Evolutionary conservation across 768 basidiomycete genomes (phyloP), one percentile per base, ranked within the genome.

Genomic region (Hygrocybe punicea): DNA sequence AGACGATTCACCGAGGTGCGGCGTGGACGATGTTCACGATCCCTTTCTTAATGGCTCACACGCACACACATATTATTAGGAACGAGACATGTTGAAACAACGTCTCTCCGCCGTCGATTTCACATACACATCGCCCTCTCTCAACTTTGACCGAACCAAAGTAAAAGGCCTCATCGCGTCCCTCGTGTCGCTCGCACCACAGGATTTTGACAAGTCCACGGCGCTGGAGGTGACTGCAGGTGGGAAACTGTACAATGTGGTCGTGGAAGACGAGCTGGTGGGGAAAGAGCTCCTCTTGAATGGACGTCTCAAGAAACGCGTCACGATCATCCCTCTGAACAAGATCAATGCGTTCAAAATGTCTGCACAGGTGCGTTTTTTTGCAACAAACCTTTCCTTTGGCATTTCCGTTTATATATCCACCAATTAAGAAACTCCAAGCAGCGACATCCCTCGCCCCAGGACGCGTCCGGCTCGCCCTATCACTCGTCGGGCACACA

Each of bases 211-310:
- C 65, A 89, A 89, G 56, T 84, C 93, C 1, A 93, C 91, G 0
- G 97, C 97, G 2, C 79, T 98, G 4, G 97, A 99, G 71, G 87
- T 98, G 60, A 85, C 91, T 16, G 95, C 94, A 0, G 94, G 94
- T 0, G 86, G 84, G 1, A 89, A 88, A 61, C 77, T 99, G 8
- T 97, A 89, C 73, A 93, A 98, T 60, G 92, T 98, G 36, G 89
- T 98, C 24, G 91, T 98, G 7, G 86, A 95, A 61, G 86, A 96
- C 66, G 94, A 98, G 71, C 81, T 81, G 55, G 84, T 95, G 45
- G 95, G 93, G 25, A 90, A 89, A 63, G 85, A 89, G 25, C 79
- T 98, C 23, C 75, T 98, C 47, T 82, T 89, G 67, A 84, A 88
- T 47, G 79, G 80, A 10, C 66, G 77, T 49, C 82, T 98, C 62